A percentile compares a stretch with the other conserved stretches of the same genome.
phyloP scores from a whole-genome alignment of 352 stramenopile species.

The Hyaloperonospora arabidopsidis region DNA sequence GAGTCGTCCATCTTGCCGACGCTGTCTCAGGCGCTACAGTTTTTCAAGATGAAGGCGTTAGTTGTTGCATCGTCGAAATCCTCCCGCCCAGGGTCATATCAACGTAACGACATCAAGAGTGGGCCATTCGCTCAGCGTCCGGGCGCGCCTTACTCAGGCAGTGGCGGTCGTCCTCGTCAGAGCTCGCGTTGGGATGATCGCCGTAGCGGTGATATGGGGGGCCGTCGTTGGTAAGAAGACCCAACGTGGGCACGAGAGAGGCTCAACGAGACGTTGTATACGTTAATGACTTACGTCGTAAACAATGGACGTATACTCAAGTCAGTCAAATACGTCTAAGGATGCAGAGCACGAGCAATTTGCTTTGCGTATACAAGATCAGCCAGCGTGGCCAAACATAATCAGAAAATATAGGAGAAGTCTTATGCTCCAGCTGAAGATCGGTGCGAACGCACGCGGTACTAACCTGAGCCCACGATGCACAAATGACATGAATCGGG shows the following conservation, averaged over 20 bases:
- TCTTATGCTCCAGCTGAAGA: conserved; percentile 5
- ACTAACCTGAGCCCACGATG: too few species aligned
- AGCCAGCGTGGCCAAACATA: conserved; percentile 6
- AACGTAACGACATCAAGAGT: conserved; percentile 35
- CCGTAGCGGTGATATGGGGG: conserved; percentile 24
- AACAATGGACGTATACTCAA: too few species aligned
- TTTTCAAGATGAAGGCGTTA: conserved; percentile 87
- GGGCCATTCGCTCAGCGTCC: conserved; percentile 58
- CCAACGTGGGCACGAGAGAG: not conserved
- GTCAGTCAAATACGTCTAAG: not conserved
- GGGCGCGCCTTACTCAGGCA: conserved; percentile 30
- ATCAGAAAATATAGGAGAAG: conserved; percentile 28
- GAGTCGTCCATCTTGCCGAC: conserved; percentile 80
- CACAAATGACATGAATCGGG: too few species aligned
- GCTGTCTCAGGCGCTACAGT: conserved; percentile 72
- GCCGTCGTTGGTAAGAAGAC: conserved; percentile 25
- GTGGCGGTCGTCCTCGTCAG: conserved; percentile 43
- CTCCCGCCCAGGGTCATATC: conserved; percentile 39
- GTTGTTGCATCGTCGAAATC: conserved; percentile 40
- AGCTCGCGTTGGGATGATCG: conserved; percentile 69
- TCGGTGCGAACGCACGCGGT: not conserved
- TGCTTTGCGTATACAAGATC: conserved; percentile 12
- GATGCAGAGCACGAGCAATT: conserved; percentile 13
- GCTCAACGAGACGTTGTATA: not conserved
- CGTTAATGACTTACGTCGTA: not conserved